Base-by-base conservation (phyloP, 768 basidiomycete genomes). In the Tricholoma furcatifolium region DNA sequence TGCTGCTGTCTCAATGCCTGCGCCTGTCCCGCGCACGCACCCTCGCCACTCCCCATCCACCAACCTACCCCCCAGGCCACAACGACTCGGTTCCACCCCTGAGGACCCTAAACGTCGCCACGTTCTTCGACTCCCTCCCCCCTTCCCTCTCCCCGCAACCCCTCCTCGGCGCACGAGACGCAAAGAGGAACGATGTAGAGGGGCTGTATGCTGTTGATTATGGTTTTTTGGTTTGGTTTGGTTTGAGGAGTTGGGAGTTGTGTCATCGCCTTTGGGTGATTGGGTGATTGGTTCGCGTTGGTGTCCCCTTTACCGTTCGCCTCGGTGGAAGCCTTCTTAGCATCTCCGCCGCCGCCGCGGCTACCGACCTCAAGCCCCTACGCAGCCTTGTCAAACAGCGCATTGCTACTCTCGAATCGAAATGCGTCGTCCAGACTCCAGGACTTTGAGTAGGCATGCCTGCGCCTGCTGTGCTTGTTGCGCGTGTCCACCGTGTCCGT, bases 21-120 rank as follows among this genome's bases (percentile, higher is more conserved):
- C n/a, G n/a, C n/a, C n/a, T n/a, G n/a, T n/a, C n/a, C n/a, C n/a
- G n/a, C n/a, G n/a, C n/a, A n/a, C n/a, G n/a, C n/a, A n/a, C n/a
- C n/a, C n/a, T n/a, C n/a, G n/a, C n/a, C n/a, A n/a, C n/a, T n/a
- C 85, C 86, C 85, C 87, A 89, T 14, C 85, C 87, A 44, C 82
- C 79, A n/a, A 88, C 85, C 68, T 89, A 88, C 10, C 83, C 85
- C 36, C 87, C 87, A 24, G 88, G 88, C 0, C 88, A 88, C 76
- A 90, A 78, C 46, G 88, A 65, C 6, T 88, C 88, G 14, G 87
- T 80, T 44, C 87, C 87, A 9, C 89, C 89, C 7, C 27, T 7
- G 3, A 89, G 83, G 65, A 93, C 91, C 3, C 91, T 91, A 75
- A 93, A 93, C 7, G 91, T 93, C 27, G 87, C 87, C 8, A 93